These are phyloP conservation scores for Solanum peruvianum DNA, from an alignment of 257 asterid species.

Conservation along the genomic window DNA sequence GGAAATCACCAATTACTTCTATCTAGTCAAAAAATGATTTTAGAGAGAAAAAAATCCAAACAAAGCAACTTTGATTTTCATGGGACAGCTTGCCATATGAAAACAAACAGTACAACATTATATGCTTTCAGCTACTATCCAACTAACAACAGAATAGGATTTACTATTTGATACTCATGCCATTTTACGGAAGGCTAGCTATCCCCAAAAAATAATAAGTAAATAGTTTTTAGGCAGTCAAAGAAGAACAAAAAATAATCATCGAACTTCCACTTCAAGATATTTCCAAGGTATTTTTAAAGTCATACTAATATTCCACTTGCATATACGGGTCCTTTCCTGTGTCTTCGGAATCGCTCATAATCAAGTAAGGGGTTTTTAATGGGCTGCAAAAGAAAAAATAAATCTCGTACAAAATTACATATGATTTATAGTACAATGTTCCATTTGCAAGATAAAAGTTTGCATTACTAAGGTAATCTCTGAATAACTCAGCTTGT, in stretches of 20 bases:
- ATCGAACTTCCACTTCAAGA: not conserved
- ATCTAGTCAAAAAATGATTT: not conserved
- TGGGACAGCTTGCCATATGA: not conserved
- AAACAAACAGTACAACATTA: not conserved
- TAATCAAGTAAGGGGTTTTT: not conserved
- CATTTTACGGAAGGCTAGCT: not conserved
- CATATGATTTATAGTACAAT: not conserved
- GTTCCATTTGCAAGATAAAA: not conserved
- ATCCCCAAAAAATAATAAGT: not conserved
- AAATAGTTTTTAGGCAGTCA: not conserved
- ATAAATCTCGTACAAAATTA: not conserved
- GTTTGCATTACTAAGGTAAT: not conserved
- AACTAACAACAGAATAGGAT: not conserved
- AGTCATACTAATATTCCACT: not conserved
- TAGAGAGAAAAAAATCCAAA: not conserved
- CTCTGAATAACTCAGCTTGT: not conserved
- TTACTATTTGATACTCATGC: not conserved
- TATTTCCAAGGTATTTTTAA: not conserved
- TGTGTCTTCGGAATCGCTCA: not conserved
- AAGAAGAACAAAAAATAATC: not conserved
- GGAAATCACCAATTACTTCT: not conserved
- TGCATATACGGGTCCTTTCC: not conserved
- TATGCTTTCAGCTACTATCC: not conserved
- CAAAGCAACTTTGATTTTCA: not conserved
- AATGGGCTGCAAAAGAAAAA: not conserved